Conservation (phyloP, 768 basidiomycete genomes). For the Boletus rex-veris region DNA sequence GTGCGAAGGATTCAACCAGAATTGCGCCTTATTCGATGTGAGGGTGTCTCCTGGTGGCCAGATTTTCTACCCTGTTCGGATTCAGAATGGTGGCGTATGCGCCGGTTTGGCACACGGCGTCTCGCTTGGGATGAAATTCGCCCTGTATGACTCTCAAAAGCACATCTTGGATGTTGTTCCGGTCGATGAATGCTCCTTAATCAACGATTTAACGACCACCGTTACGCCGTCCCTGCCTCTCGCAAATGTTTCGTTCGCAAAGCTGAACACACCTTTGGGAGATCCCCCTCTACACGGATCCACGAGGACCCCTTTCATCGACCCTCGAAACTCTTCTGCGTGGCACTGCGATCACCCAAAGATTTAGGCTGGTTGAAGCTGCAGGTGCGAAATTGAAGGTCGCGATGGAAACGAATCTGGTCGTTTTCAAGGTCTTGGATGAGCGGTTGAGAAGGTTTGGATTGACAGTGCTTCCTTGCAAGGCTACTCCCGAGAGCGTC, state of each 20-base stretch:
- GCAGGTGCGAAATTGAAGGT: neutral
- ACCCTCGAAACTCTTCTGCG: neutral
- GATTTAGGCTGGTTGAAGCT: neutral
- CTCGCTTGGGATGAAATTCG: conserved; percentile 11
- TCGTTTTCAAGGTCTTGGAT: conserved; percentile 6
- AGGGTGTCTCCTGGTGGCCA: conserved; percentile 9
- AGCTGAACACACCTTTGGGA: neutral
- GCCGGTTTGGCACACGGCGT: conserved; percentile 31
- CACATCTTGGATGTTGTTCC: neutral
- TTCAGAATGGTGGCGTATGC: neutral
- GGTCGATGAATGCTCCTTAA: conserved; percentile 2
- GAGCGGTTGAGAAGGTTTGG: neutral
- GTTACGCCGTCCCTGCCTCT: neutral
- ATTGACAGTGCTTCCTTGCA: neutral
- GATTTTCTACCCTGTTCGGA: neutral
- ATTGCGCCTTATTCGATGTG: conserved; percentile 23
- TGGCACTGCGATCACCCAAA: neutral
- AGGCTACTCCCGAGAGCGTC: neutral
- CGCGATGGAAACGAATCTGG: neutral
- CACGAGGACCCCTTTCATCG: neutral
- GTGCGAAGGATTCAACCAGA: conserved; percentile 25
- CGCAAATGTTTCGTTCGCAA: neutral
- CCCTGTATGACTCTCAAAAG: conserved; percentile 14
- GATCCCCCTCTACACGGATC: neutral
- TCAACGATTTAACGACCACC: conserved; percentile 14